Evolutionary conservation across 2,329 filamentous ascomycete genomes (phyloP).

Genomic region (Rugonectria rugulosa): DNA sequence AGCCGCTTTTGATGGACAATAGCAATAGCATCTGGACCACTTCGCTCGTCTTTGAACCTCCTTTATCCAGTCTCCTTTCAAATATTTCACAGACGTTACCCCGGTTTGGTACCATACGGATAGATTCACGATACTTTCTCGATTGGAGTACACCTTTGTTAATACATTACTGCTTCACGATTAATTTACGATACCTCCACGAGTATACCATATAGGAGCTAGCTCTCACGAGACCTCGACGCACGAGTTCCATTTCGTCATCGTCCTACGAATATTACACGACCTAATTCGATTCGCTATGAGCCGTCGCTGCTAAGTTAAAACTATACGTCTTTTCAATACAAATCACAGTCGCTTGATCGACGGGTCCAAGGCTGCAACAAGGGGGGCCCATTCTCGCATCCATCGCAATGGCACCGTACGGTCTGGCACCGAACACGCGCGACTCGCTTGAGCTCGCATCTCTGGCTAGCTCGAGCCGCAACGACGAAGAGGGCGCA

Average conservation of each 20-base stretch:
- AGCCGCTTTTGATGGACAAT: constrained; percentile 1
- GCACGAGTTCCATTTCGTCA: constrained; percentile 11
- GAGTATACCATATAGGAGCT: constrained; percentile 8
- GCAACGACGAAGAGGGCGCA: constrained; percentile 59
- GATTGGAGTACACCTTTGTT: constrained; percentile 23
- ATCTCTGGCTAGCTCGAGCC: constrained; percentile 86
- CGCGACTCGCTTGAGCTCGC: constrained; percentile 97
- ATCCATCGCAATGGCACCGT: constrained; percentile 50
- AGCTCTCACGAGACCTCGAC: constrained; percentile 6
- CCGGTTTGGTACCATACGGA: constrained; percentile 33
- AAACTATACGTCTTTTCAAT: constrained; percentile 19
- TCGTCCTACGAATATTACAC: constrained; percentile 15
- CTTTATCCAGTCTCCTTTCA: constrained; percentile 16
- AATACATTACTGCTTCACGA: constrained; percentile 17
- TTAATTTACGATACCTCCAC: constrained; percentile 24
- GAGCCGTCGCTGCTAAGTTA: constrained; percentile 36
- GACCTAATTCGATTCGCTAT: constrained; percentile 33
- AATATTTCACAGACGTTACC: constrained; percentile 10
- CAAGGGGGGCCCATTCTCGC: constrained; percentile 26
- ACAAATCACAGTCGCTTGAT: constrained; percentile 24
- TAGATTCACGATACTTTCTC: constrained; percentile 22
- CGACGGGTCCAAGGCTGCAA: constrained; percentile 7
- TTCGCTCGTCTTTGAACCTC: constrained; percentile 11
- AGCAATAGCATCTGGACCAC: constrained; percentile 6
- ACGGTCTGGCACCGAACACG: constrained; percentile 55